phyloP scores from a whole-genome alignment of 257 asterid genomes.

The Nicotiana noctiflora region DNA sequence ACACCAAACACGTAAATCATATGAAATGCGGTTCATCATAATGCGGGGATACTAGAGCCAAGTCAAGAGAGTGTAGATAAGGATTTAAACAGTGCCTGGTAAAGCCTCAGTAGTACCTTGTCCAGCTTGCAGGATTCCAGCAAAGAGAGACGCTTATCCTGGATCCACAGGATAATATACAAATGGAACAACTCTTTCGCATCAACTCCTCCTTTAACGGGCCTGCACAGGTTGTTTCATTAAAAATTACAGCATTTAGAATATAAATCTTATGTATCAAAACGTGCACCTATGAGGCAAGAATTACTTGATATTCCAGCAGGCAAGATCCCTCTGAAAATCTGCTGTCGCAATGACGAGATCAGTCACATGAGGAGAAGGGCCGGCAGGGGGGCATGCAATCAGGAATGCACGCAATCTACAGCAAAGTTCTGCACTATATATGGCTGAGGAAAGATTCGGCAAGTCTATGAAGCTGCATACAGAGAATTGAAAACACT shows the following conservation, averaged over 20 bases:
- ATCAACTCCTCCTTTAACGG: conserved; percentile 49
- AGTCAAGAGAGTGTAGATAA: neutral
- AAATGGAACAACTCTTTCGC: conserved; percentile 51
- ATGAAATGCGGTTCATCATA: neutral
- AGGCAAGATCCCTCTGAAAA: conserved; percentile 44
- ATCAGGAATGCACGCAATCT: conserved; percentile 52
- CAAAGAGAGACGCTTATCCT: conserved; percentile 41
- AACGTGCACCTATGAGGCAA: neutral
- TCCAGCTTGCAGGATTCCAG: conserved; percentile 47
- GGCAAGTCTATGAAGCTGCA: conserved; percentile 47
- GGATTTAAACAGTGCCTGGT: neutral
- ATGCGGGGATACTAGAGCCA: neutral
- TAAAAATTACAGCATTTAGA: neutral
- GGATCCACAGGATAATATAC: conserved; percentile 46
- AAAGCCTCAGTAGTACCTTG: conserved; percentile 23
- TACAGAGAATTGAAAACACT: conserved; percentile 3
- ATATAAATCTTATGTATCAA: neutral
- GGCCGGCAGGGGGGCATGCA: conserved; percentile 52
- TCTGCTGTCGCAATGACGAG: conserved; percentile 51
- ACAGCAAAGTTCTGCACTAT: conserved; percentile 45
- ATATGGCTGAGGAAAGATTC: conserved; percentile 47
- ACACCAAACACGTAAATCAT: neutral
- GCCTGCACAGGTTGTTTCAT: conserved; percentile 20
- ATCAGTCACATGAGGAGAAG: conserved; percentile 44
- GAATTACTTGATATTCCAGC: conserved; percentile 44